phyloP scores from a whole-genome alignment of 208 protist species.

The Leishmania mexicana region DNA sequence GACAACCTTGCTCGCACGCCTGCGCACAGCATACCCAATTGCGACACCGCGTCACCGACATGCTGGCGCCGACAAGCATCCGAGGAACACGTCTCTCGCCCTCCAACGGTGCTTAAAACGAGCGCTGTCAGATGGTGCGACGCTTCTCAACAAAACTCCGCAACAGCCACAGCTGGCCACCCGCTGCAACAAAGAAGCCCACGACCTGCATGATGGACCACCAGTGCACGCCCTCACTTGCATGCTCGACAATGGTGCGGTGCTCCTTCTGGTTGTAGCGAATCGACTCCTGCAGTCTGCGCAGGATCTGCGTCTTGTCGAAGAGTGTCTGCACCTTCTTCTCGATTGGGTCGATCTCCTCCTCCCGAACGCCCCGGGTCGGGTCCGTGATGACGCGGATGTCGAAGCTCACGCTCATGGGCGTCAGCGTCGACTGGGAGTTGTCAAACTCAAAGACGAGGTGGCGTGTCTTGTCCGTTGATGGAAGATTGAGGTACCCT shows the following conservation, averaged over 20 bases:
- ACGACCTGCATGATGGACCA: conserved; percentile 77
- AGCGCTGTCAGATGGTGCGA: conserved; percentile 44
- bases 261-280: conserved; percentile 62
- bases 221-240: conserved; percentile 57
- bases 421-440: conserved; percentile 30
- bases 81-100: background rate
- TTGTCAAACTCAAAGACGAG: conserved; percentile 54
- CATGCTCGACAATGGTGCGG: conserved; percentile 58
- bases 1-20: background rate
- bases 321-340: conserved; percentile 35
- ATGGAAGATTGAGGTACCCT: conserved; percentile 1
- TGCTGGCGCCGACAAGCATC: background rate
- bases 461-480: background rate
- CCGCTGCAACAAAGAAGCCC: conserved; percentile 51
- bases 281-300: conserved; percentile 41
- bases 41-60: background rate
- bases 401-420: conserved; percentile 38
- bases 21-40: background rate
- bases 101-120: background rate
- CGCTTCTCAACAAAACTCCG: conserved; percentile 79
- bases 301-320: background rate
- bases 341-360: conserved; percentile 75
- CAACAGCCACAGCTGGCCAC: conserved; percentile 77
- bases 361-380: conserved; percentile 11
- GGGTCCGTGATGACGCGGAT: conserved; percentile 43